Percentiles rank a stretch among this genome's conserved stretches.
Evolutionary conservation across 495 filamentous ascomycete species (phyloP).

Genomic region (Echria macrotheca): DNA sequence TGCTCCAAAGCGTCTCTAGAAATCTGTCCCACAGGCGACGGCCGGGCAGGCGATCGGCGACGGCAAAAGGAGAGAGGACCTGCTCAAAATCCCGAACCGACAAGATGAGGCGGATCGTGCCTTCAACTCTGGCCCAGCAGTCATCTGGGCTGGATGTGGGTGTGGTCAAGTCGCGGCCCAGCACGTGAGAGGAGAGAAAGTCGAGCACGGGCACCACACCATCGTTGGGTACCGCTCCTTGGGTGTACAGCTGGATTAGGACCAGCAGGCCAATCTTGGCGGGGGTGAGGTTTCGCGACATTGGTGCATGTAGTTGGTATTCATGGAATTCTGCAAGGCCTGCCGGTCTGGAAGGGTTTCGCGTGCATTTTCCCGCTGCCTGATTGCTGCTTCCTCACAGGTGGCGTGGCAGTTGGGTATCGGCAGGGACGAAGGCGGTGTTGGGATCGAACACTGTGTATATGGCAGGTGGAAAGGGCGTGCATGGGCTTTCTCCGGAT

Average conservation of each 20-base stretch:
- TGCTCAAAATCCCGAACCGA: conserved; percentile 64
- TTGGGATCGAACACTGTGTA: too few relatives aligned
- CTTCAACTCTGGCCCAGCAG: conserved; percentile 36
- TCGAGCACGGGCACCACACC: conserved; percentile 78
- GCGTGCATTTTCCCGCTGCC: too few relatives aligned
- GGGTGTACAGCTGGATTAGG: conserved; percentile 73
- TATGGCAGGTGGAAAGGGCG: too few relatives aligned
- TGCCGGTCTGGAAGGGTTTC: too few relatives aligned
- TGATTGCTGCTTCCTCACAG: too few relatives aligned
- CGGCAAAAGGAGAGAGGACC: conserved; percentile 49
- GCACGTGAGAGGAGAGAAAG: conserved; percentile 72
- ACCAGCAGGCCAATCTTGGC: conserved; percentile 77
- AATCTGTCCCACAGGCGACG: conserved; percentile 80
- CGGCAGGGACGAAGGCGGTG: too few relatives aligned
- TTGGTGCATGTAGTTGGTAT: too few relatives aligned
- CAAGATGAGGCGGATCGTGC: conserved; percentile 46
- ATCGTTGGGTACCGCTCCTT: conserved; percentile 64
- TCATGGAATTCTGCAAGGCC: too few relatives aligned
- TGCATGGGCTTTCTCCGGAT: too few relatives aligned
- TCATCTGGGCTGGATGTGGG: conserved; percentile 15
- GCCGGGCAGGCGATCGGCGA: conserved; percentile 65
- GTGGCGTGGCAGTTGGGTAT: too few relatives aligned
- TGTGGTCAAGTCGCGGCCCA: conserved; percentile 36
- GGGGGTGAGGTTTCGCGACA: conserved; percentile 58
- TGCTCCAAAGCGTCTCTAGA: conserved; percentile 74